A percentile compares a stretch with the other conserved stretches of the same genome.
Conservation (phyloP, 306 rosid species). For the Quercus dentata region DNA sequence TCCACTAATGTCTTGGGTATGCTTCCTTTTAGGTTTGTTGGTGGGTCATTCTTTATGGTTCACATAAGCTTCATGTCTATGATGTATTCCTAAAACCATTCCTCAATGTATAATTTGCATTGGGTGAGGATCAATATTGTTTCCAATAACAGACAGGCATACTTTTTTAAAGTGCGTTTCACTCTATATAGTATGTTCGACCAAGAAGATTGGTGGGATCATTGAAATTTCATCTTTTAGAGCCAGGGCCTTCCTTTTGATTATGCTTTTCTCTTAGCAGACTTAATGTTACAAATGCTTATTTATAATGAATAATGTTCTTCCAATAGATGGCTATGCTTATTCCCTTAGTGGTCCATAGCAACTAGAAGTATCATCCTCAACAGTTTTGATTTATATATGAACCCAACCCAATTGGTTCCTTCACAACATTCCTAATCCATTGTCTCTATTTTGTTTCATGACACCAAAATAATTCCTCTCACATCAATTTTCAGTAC, state of each 20-base stretch:
- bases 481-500: background rate
- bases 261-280: no score
- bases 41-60: background rate
- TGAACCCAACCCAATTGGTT: slow-evolving; percentile 13
- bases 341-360: background rate
- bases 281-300: background rate
- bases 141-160: background rate
- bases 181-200: background rate
- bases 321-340: background rate
- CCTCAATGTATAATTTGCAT: background rate
- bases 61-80: background rate
- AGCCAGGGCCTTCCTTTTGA: no score
- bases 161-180: background rate
- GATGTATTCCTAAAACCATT: background rate
- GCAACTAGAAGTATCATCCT: background rate
- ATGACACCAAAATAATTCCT: background rate
- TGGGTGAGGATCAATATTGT: background rate
- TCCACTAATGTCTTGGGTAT: background rate
- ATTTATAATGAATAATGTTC: background rate
- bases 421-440: slow-evolving; percentile 9
- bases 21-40: background rate
- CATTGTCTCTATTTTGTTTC: background rate
- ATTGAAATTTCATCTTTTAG: background rate
- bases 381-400: background rate
- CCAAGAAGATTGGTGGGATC: background rate